These are phyloP conservation scores for Centrapalus pauciflorus DNA, from an alignment of 129 eudicot species.

Conservation along the genomic window DNA sequence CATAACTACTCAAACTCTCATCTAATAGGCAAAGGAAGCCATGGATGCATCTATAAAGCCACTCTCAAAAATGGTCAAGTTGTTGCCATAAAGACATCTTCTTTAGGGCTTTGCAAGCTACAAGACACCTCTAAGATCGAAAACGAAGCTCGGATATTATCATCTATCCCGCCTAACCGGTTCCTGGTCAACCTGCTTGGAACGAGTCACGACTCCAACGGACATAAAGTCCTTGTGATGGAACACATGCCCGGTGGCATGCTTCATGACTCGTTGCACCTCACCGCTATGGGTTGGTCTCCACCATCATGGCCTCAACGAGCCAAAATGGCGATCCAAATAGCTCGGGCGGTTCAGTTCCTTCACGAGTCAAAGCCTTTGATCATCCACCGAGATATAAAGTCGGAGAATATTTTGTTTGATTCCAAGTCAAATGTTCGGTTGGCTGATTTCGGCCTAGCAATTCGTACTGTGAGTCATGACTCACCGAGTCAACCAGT, in stretches of 20 bases:
- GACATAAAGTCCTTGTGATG: conserved; percentile 48
- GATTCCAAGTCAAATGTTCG: conserved; percentile 50
- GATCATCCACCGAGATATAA: conserved; percentile 64
- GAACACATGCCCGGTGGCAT: conserved; percentile 71
- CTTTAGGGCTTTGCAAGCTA: conserved; percentile 66
- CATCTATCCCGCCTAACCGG: conserved; percentile 35
- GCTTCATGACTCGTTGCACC: conserved; percentile 56
- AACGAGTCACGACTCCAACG: conserved; percentile 30
- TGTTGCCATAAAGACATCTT: conserved; percentile 70
- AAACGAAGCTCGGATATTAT: conserved; percentile 59
- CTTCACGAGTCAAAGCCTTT: conserved; percentile 45
- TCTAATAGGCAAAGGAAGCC: conserved; percentile 80
- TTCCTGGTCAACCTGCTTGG: conserved; percentile 48
- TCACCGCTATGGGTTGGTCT: conserved; percentile 7
- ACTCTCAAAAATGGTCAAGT: conserved; percentile 40
- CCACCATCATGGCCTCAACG: conserved; percentile 62
- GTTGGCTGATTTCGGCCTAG: conserved; percentile 67
- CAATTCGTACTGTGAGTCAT: conserved; percentile 9
- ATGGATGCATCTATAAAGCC: conserved; percentile 73
- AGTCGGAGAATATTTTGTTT: conserved; percentile 60
- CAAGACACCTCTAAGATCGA: conserved; percentile 63
- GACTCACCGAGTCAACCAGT: conserved; percentile 19
- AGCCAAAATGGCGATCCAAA: conserved; percentile 40
- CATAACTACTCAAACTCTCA: conserved; percentile 45
- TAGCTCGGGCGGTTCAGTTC: conserved; percentile 39